Percentiles rank a stretch among this genome's conserved stretches.
phyloP scores from a whole-genome alignment of 2,329 filamentous ascomycete genomes.

The Claviceps spartinae region DNA sequence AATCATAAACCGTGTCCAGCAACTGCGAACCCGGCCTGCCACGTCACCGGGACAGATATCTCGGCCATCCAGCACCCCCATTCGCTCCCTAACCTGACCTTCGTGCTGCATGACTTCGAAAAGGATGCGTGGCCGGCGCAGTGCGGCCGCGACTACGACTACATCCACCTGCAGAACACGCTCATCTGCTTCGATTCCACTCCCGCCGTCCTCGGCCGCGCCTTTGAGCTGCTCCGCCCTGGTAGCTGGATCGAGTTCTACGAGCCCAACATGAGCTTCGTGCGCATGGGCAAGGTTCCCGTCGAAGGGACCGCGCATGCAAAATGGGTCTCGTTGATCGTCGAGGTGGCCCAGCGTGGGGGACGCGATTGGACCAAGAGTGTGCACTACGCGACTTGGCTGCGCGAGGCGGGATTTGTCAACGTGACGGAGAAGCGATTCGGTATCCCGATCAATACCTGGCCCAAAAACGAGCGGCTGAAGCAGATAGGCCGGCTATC shows the following conservation, averaged over 20 bases:
- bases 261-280: slow-evolving; percentile 15
- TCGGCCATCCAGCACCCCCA: slow-evolving; percentile 29
- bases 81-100: slow-evolving; percentile 32
- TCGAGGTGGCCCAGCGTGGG: neutral
- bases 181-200: slow-evolving; percentile 37
- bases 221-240: slow-evolving; percentile 28
- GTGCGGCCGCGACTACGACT: slow-evolving; percentile 33
- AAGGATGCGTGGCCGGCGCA: slow-evolving; percentile 34
- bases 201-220: slow-evolving; percentile 30
- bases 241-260: slow-evolving; percentile 28
- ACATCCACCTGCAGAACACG: slow-evolving; percentile 38
- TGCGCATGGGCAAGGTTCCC: slow-evolving; percentile 6
- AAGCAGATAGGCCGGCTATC: slow-evolving; percentile 9
- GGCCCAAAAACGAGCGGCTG: slow-evolving; percentile 18
- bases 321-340: slow-evolving; percentile 7
- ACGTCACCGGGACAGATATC: slow-evolving; percentile 32
- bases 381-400: slow-evolving; percentile 12
- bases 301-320: slow-evolving; percentile 3
- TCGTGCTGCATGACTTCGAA: slow-evolving; percentile 40
- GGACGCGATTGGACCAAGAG: slow-evolving; percentile 14
- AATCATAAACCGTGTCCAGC: too few species aligned
- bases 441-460: slow-evolving; percentile 19
- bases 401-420: slow-evolving; percentile 21
- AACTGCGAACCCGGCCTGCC: slow-evolving; percentile 22
- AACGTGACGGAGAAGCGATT: slow-evolving; percentile 14